Percentiles rank a stretch among this genome's conserved stretches.
phyloP scores from a whole-genome alignment of 139 green algal species.

The Chlamydomonas sphaeroides region DNA sequence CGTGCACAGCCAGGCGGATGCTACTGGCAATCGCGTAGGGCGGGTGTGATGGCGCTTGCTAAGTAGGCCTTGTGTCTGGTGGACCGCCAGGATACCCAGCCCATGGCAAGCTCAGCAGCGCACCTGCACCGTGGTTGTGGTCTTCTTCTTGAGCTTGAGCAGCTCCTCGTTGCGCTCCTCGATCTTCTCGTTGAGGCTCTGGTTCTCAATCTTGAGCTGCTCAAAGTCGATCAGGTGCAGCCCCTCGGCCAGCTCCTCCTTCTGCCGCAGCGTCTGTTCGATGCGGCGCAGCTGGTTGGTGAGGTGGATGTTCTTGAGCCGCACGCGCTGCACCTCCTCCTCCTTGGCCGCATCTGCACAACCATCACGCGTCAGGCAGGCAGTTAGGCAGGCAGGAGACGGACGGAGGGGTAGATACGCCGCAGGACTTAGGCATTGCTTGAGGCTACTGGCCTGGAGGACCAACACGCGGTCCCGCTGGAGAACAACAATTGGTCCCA shows the following conservation, averaged over 20 bases:
- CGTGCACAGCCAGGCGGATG: too few relatives aligned
- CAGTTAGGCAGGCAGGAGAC: too few relatives aligned
- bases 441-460: too few relatives aligned
- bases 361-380: too few relatives aligned
- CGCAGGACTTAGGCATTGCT: too few relatives aligned
- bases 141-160: conserved; percentile 87
- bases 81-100: too few relatives aligned
- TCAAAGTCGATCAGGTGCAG: conserved; percentile 95
- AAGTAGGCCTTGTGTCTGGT: too few relatives aligned
- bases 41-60: too few relatives aligned
- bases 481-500: too few relatives aligned
- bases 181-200: conserved; percentile 86
- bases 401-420: too few relatives aligned
- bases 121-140: conserved; percentile 82
- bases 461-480: too few relatives aligned
- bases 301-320: conserved; percentile 78
- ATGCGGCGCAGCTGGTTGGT: conserved; percentile 62
- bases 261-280: conserved; percentile 58
- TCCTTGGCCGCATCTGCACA: conserved; percentile 61
- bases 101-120: not conserved
- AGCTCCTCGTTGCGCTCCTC: conserved; percentile 91
- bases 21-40: too few relatives aligned
- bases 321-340: conserved; percentile 70
- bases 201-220: conserved; percentile 95
- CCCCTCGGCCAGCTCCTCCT: conserved; percentile 79